Evolutionary conservation across 2,329 filamentous ascomycete genomes (phyloP).

Genomic region (Trichoderma sp.): DNA sequence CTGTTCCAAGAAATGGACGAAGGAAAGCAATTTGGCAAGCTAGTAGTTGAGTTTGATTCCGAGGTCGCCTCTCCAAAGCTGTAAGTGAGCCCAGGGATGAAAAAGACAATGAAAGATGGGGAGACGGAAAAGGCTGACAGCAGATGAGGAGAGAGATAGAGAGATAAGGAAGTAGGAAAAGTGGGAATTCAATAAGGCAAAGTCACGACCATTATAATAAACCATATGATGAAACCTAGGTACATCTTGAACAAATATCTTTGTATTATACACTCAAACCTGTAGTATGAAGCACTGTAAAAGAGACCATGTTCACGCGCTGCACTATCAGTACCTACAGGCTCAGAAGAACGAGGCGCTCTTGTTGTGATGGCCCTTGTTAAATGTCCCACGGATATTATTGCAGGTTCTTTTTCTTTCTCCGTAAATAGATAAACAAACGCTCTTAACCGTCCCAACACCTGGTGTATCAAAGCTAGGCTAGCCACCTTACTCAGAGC

Average conservation of each 20-base stretch:
- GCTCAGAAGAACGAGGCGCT: background rate
- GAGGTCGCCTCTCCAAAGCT: conserved; percentile 39
- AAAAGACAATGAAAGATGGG: background rate
- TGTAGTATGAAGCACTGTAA: background rate
- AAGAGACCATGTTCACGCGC: background rate
- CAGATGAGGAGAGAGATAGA: background rate
- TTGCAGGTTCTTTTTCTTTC: background rate
- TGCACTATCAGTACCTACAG: background rate
- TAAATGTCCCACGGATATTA: background rate
- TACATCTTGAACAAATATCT: background rate
- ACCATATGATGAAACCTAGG: background rate
- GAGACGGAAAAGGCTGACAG: background rate
- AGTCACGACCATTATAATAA: background rate
- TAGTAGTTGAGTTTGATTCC: conserved; percentile 71
- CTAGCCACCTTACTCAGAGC: conserved; percentile 30
- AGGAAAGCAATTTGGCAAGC: conserved; percentile 85
- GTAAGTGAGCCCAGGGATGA: conserved; percentile 27
- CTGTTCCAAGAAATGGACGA: conserved; percentile 87
- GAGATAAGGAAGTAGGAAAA: background rate
- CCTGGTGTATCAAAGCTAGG: conserved; percentile 3
- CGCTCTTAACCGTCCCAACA: conserved; percentile 9
- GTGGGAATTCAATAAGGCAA: background rate
- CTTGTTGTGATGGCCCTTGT: background rate
- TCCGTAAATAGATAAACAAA: background rate
- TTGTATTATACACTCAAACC: background rate